Base-by-base conservation (phyloP, 495 filamentous ascomycete genomes). In the Podospora australis region DNA sequence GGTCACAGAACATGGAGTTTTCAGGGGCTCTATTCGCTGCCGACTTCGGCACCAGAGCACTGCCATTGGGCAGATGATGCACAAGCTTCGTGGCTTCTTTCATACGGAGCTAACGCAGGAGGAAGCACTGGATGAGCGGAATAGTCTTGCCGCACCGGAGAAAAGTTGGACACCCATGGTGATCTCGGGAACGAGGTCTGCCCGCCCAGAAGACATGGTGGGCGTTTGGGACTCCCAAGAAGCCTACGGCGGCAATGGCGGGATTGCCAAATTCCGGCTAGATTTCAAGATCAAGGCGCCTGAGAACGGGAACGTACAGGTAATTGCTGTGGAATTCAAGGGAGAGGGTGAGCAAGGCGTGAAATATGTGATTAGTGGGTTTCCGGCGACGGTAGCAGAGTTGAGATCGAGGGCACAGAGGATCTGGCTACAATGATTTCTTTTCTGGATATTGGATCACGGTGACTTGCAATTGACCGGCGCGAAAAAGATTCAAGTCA, bases 311-410 rank as follows among this genome's bases (percentile, higher is more conserved):
- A 17, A n/a, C 8, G 14, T 36, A 13, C 32, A 36, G n/a, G 32
- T 13, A n/a, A 8, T 36, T 16, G 32, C 13, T n/a, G 32, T 36
- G 14, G 32, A 32, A 19, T 17, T 49, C n/a, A 36, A 49, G 26
- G 16, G 21, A 13, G 20, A 38, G 17, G n/a, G 38, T 26, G 29
- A 47, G 4, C 17, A 39, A 21, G 44, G 19, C 17, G 39, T 43
- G 4, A 34, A 6, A 6, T 39, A 43, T n/a, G 9, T 39, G 1
- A 50, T 50, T 29, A 50, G 48, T 17, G 48, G 48, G 7, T 50
- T 50, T 44, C 48, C 48, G 6, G 39, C 28, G 4, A 50, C 48
- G 10, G 16, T 50, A 11, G 9, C 21, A 6, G 48, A 50, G 14
- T 21, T 50, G 4, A 44, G 20, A 9, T 39, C 32, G 13, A 36